A percentile compares a stretch with the other conserved stretches of the same genome.
Evolutionary conservation across 73 alveolate species (phyloP).

Genomic region (Stentor coeruleus): DNA sequence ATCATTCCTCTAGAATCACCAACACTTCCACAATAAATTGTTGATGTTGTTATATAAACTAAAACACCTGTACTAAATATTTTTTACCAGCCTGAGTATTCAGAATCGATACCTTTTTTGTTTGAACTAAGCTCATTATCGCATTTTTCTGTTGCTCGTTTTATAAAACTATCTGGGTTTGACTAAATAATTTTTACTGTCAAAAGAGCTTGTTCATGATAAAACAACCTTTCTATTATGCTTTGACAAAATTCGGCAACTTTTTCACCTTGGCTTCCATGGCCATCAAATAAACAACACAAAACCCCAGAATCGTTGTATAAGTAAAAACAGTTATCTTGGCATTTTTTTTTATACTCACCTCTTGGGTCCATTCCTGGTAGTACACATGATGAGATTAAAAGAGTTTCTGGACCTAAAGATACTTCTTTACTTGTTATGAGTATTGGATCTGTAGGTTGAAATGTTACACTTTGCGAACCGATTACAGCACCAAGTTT

Average conservation of each 20-base stretch:
- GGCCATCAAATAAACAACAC: constrained; percentile 21
- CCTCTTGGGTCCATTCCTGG: constrained; percentile 27
- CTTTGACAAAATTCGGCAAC: constrained; percentile 13
- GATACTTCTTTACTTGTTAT: neutral
- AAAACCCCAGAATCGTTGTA: neutral
- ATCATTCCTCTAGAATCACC: constrained; percentile 49
- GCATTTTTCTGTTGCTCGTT: neutral
- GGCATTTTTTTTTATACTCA: constrained; percentile 16
- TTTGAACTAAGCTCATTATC: constrained; percentile 16
- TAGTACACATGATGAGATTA: neutral
- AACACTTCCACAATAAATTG: constrained; percentile 7
- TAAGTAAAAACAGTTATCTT: neutral
- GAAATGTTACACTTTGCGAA: neutral
- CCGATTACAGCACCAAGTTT: neutral
- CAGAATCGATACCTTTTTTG: neutral
- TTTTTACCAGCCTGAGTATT: constrained; percentile 21
- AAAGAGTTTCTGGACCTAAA: neutral
- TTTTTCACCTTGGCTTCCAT: constrained; percentile 19
- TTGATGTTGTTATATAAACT: neutral
- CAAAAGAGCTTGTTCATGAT: neutral
- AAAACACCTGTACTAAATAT: constrained; percentile 15
- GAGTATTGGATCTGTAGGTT: neutral
- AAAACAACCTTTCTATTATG: neutral
- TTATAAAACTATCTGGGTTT: neutral
- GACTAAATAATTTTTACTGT: neutral